These are phyloP conservation scores for Hypoxylon sp. DNA, from an alignment of 2,329 filamentous ascomycete species.

Conservation along the genomic window DNA sequence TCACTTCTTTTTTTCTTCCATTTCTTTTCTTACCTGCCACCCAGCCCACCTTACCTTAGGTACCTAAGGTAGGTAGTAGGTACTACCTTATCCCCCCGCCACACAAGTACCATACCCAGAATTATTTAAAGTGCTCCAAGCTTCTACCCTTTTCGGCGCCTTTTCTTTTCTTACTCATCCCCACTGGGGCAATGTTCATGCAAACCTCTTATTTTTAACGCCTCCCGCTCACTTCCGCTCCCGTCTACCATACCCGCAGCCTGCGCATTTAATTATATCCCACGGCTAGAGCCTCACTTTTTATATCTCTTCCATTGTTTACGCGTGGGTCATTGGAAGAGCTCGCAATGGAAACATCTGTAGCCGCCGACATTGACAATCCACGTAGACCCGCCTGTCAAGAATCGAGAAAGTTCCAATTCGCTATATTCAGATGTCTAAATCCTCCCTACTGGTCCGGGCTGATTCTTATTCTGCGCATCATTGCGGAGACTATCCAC, in stretches of 20 bases:
- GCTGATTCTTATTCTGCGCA: slow-evolving; percentile 34
- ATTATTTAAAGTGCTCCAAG: slow-evolving; percentile 35
- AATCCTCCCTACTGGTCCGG: slow-evolving; percentile 23
- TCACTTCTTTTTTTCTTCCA: slow-evolving; percentile 28
- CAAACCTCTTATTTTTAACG: slow-evolving; percentile 35
- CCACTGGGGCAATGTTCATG: slow-evolving; percentile 32
- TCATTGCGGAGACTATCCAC: slow-evolving; percentile 36
- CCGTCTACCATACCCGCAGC: slow-evolving; percentile 4
- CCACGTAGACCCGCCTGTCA: slow-evolving; percentile 19
- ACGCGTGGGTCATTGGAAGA: not conserved
- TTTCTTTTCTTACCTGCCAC: not conserved
- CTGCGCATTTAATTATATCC: slow-evolving; percentile 18
- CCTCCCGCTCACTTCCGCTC: not conserved
- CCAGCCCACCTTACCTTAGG: not conserved
- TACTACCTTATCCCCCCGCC: no score
- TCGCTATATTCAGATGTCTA: slow-evolving; percentile 31
- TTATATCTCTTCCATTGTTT: slow-evolving; percentile 15
- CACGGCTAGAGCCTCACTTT: slow-evolving; percentile 5
- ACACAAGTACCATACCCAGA: not conserved
- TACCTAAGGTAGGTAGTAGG: no score
- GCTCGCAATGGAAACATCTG: not conserved
- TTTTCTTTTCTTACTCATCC: slow-evolving; percentile 21
- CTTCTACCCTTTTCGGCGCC: slow-evolving; percentile 13
- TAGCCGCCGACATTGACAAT: not conserved
- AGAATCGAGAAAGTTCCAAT: slow-evolving; percentile 32